Evolutionary conservation across 140 eudicot species (phyloP), one percentile per base, ranked within the genome.

Genomic region (Flaveria floridana): DNA sequence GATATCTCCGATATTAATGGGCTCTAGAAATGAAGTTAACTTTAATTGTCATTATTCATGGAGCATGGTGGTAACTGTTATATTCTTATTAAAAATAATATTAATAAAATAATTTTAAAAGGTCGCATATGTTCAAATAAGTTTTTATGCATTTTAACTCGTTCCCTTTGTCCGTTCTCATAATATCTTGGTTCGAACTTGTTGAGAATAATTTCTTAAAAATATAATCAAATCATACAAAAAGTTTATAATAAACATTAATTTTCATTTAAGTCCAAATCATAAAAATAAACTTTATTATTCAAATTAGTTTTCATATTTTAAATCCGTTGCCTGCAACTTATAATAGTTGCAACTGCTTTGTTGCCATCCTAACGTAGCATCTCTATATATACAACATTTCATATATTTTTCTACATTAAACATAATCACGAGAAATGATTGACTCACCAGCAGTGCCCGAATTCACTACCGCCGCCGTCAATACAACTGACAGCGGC

Each of bases 381-480:
- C n/a, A n/a, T n/a, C n/a, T n/a, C n/a, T n/a, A n/a, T n/a, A n/a
- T n/a, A n/a, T n/a, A n/a, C n/a, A n/a, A n/a, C n/a, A n/a, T n/a
- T n/a, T n/a, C n/a, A n/a, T n/a, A n/a, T n/a, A n/a, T n/a, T n/a
- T n/a, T n/a, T n/a, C n/a, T n/a, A 58, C n/a, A 23, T 2, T 11
- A 57, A 57, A 15, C 64, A 20, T 19, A 57, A 57, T 20, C 11
- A 59, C 41, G 3, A 46, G n/a, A 23, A 39, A 81, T 81, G 83
- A 70, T 3, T 18, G 73, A 70, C 37, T 53, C 76, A 71, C 21
- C 23, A 26, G 13, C 67, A 63, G 4, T 30, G 8, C 12, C 15
- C 47, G 48, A 62, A 37, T 7, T 25, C 25, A 68, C 64, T 0
- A 0, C 1, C 78, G 39, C 77, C 64, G 23, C 55, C 34, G 42